Conservation (phyloP, 345 rosid species). For the Citrus sp. region DNA sequence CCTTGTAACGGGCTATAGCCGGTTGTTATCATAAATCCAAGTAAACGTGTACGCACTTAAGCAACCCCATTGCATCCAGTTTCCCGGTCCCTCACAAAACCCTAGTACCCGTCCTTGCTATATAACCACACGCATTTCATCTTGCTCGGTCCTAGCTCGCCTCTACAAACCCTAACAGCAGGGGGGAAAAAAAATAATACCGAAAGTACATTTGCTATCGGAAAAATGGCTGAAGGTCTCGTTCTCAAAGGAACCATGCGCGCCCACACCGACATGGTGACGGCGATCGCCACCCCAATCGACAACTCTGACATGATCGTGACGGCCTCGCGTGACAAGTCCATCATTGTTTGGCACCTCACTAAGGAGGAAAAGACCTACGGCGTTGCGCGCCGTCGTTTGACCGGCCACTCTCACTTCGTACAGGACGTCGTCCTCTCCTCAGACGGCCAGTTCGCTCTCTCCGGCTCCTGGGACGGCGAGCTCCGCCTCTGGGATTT, state of each 20-base stretch:
- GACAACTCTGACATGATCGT: slow-evolving; percentile 94
- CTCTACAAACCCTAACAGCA: slow-evolving; percentile 1
- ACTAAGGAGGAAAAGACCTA: slow-evolving; percentile 81
- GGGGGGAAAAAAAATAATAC: too few species aligned
- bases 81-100: slow-evolving; percentile 7
- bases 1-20: background rate
- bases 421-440: slow-evolving; percentile 96
- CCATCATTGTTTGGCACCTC: slow-evolving; percentile 85
- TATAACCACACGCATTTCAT: background rate
- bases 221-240: slow-evolving; percentile 65
- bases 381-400: slow-evolving; percentile 85
- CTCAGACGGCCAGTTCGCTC: slow-evolving; percentile 93
- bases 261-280: slow-evolving; percentile 93
- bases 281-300: slow-evolving; percentile 90
- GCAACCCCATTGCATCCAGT: background rate
- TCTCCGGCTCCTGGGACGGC: slow-evolving; percentile 96
- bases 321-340: slow-evolving; percentile 92
- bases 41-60: background rate
- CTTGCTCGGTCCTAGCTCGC: background rate
- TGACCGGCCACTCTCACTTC: slow-evolving; percentile 94
- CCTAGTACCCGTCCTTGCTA: slow-evolving; percentile 2
- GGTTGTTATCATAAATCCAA: background rate
- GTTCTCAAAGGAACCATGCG: slow-evolving; percentile 86
- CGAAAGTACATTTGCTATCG: background rate
- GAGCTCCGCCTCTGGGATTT: slow-evolving; percentile 99